Conservation (phyloP, 805 yeast species). For the Wickerhamomyces strasburgensis region DNA sequence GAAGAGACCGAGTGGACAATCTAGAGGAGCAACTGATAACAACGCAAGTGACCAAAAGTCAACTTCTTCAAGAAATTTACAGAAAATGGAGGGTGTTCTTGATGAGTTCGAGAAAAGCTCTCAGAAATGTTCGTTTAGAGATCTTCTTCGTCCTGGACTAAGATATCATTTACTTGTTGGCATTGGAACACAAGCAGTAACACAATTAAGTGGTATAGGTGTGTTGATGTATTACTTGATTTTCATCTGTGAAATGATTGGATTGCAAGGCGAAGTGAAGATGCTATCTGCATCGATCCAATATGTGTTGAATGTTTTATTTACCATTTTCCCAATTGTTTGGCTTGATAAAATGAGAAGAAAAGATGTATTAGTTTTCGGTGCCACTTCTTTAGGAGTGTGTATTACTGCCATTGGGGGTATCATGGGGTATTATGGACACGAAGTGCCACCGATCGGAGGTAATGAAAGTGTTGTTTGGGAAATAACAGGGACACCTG, state of each 20-base stretch:
- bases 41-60: background rate
- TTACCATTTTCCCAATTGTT: slow-evolving; percentile 40
- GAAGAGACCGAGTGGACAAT: too few relatives aligned
- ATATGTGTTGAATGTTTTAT: slow-evolving; percentile 35
- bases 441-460: slow-evolving; percentile 25
- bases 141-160: slow-evolving; percentile 31
- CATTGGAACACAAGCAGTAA: slow-evolving; percentile 33
- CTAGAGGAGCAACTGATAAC: background rate
- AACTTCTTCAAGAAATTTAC: slow-evolving; percentile 10
- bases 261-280: slow-evolving; percentile 32
- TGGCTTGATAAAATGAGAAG: slow-evolving; percentile 41
- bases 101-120: slow-evolving; percentile 22
- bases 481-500: slow-evolving; percentile 34
- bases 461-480: slow-evolving; percentile 33
- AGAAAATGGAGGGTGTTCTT: slow-evolving; percentile 21
- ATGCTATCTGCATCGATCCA: slow-evolving; percentile 34
- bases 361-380: slow-evolving; percentile 42
- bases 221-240: slow-evolving; percentile 40
- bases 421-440: slow-evolving; percentile 34
- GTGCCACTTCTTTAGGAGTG: slow-evolving; percentile 33
- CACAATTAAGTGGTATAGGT: slow-evolving; percentile 43
- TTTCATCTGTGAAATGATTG: slow-evolving; percentile 44
- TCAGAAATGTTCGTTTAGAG: slow-evolving; percentile 25
- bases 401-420: slow-evolving; percentile 32
- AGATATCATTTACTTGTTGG: slow-evolving; percentile 36